Percentiles rank a stretch among this genome's conserved stretches.
Evolutionary conservation across 257 asterid genomes (phyloP).

Genomic region (Knoxia roxburghii): DNA sequence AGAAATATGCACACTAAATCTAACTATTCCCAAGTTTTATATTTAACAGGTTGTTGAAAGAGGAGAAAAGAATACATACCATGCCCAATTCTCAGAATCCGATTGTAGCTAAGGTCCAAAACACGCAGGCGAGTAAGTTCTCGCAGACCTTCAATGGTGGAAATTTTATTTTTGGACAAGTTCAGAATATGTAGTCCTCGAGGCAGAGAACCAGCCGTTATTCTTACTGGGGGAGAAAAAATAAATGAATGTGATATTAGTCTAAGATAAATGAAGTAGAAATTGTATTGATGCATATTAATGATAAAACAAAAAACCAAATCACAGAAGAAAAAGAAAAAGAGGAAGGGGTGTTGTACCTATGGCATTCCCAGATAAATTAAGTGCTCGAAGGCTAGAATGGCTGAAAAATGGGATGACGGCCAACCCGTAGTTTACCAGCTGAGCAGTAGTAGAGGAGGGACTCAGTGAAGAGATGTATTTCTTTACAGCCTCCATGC

Average conservation of each 20-base stretch:
- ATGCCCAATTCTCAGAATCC: conserved; percentile 81
- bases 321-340: conserved; percentile 1
- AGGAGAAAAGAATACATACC: too few species aligned
- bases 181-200: conserved; percentile 87
- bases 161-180: conserved; percentile 80
- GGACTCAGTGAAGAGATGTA: conserved; percentile 73
- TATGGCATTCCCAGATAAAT: conserved; percentile 87
- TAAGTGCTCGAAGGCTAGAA: conserved; percentile 69
- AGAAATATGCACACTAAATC: not conserved
- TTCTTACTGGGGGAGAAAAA: conserved; percentile 45
- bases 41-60: not conserved
- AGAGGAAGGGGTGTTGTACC: conserved; percentile 41
- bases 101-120: conserved; percentile 92
- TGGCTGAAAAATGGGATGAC: conserved; percentile 86
- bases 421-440: conserved; percentile 79
- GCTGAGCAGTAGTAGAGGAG: conserved; percentile 73
- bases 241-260: conserved; percentile 11
- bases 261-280: not conserved
- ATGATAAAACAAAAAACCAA: not conserved
- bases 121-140: conserved; percentile 92
- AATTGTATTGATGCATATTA: not conserved
- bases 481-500: conserved; percentile 72
- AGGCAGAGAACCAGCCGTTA: conserved; percentile 93
- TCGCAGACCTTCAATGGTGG: conserved; percentile 83
- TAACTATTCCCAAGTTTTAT: not conserved